Conservation (phyloP, 176 grass and related monocot genomes). For the Stipa capillata region DNA sequence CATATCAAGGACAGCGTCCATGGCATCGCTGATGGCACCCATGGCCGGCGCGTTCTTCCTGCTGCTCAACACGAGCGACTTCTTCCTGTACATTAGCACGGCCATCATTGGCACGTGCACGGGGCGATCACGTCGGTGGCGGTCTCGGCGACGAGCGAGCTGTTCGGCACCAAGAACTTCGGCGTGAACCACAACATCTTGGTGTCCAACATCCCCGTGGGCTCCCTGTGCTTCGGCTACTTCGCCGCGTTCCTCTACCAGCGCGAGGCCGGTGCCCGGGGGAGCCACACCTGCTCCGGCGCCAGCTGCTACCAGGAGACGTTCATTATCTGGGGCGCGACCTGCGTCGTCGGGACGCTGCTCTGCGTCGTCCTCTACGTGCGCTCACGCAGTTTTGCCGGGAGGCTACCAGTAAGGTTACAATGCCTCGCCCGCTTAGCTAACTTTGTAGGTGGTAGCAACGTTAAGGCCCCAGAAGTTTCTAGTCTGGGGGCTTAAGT, state of each 20-base stretch:
- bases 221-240: conserved; percentile 93
- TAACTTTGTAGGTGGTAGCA: conserved; percentile 20
- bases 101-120: conserved; percentile 79
- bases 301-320: conserved; percentile 54
- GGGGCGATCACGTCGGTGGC: conserved; percentile 82
- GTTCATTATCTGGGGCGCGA: conserved; percentile 69
- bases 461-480: conserved; percentile 20
- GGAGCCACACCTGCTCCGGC: conserved; percentile 49
- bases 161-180: conserved; percentile 86
- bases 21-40: conserved; percentile 89
- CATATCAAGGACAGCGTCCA: conserved; percentile 67
- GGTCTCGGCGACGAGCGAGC: conserved; percentile 76
- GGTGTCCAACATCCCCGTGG: conserved; percentile 79
- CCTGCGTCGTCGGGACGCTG: conserved; percentile 54
- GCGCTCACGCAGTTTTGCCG: conserved; percentile 39
- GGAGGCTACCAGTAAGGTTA: conserved; percentile 31
- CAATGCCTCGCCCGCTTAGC: conserved; percentile 23
- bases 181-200: conserved; percentile 96
- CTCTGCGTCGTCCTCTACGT: conserved; percentile 65
- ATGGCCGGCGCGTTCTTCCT: conserved; percentile 82
- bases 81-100: conserved; percentile 62
- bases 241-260: conserved; percentile 80
- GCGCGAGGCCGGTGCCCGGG: conserved; percentile 30
- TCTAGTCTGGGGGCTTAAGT: conserved; percentile 12
- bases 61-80: conserved; percentile 45